Conservation (phyloP, 805 yeast species). For the Wickerhamiella azymoides region DNA sequence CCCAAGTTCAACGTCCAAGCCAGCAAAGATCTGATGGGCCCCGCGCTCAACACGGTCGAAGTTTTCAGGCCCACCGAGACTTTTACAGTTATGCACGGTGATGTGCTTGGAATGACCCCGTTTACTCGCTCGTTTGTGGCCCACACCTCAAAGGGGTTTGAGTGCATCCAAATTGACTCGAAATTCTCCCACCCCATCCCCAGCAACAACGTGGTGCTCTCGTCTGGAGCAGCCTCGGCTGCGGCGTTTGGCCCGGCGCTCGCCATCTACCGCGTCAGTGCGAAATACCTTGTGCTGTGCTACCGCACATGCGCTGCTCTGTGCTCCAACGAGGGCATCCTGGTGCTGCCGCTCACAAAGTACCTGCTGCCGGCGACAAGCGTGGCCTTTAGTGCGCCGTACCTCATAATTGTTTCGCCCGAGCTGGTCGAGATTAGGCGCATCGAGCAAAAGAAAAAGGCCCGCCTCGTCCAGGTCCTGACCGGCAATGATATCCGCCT, state of each 20-base stretch:
- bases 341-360: slow-evolving; percentile 30
- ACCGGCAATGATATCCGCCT: slow-evolving; percentile 51
- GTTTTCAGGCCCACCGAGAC: slow-evolving; percentile 20
- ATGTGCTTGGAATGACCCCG: slow-evolving; percentile 45
- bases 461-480: slow-evolving; percentile 42
- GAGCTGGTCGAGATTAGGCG: slow-evolving; percentile 61
- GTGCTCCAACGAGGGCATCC: slow-evolving; percentile 37
- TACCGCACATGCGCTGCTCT: slow-evolving; percentile 61
- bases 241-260: slow-evolving; percentile 27
- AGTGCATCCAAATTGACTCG: slow-evolving; percentile 46
- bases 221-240: neutral
- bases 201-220: slow-evolving; percentile 25
- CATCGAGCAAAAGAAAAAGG: slow-evolving; percentile 28
- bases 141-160: slow-evolving; percentile 54
- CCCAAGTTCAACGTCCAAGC: slow-evolving; percentile 7
- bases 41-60: slow-evolving; percentile 22
- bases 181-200: slow-evolving; percentile 19
- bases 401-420: slow-evolving; percentile 41
- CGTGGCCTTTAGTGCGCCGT: slow-evolving; percentile 31
- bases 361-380: slow-evolving; percentile 25
- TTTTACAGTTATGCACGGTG: slow-evolving; percentile 27
- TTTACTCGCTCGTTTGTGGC: slow-evolving; percentile 55
- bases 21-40: neutral
- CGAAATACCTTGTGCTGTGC: slow-evolving; percentile 42
- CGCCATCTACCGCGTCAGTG: slow-evolving; percentile 39